Conservation (phyloP, 2,329 filamentous ascomycete species). For the Leptographium wingfieldii region DNA sequence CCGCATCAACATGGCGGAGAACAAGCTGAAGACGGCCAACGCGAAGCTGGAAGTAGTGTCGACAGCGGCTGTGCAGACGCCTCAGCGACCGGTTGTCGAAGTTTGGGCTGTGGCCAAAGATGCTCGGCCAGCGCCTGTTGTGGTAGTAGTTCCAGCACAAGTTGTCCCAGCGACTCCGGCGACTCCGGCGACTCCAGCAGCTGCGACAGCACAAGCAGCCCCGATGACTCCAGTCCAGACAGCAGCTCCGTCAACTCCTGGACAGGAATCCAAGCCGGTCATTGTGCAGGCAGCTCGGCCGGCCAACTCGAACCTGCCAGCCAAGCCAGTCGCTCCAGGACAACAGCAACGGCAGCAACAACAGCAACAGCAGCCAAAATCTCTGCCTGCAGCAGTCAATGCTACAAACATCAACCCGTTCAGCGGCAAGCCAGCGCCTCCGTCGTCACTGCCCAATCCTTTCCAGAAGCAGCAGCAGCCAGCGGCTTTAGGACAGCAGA, state of each 20-base stretch:
- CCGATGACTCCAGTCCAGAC: not conserved
- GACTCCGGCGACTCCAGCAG: not conserved
- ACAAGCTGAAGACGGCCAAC: constrained; percentile 46
- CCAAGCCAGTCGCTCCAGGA: constrained; percentile 3
- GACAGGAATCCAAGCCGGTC: not conserved
- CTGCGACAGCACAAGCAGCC: not conserved
- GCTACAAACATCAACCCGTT: constrained; percentile 6
- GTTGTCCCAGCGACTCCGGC: not conserved
- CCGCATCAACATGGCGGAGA: constrained; percentile 69
- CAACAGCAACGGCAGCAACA: not conserved
- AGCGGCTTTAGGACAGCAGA: no score
- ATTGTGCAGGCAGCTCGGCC: not conserved
- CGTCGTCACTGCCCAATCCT: constrained; percentile 8
- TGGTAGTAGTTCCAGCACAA: not conserved
- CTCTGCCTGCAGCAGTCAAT: not conserved
- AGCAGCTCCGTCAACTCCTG: not conserved
- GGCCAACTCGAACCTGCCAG: constrained; percentile 3
- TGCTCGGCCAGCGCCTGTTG: constrained; percentile 34
- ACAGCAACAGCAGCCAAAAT: not conserved
- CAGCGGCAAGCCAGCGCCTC: not conserved
- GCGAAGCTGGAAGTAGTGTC: constrained; percentile 71
- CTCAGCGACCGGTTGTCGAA: constrained; percentile 68
- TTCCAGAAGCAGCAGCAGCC: constrained; percentile 4
- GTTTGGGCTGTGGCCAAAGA: constrained; percentile 74
- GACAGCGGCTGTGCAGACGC: constrained; percentile 73